phyloP scores from a whole-genome alignment of 1,139 yeast species.

The Lodderomyces jiufengensis region DNA sequence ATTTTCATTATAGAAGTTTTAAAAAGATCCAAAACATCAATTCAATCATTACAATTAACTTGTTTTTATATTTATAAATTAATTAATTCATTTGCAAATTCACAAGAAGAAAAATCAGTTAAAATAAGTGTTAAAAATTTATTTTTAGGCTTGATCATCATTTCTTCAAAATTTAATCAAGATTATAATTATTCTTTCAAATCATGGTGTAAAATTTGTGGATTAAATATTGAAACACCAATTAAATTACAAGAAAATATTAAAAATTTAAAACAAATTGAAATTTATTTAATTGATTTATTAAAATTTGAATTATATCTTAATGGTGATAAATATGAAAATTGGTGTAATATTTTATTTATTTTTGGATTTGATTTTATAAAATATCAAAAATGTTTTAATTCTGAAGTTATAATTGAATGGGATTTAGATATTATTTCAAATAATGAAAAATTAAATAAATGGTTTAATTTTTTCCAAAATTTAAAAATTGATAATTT shows the following conservation, averaged over 20 bases:
- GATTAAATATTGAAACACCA: conserved; percentile 33
- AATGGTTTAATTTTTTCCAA: conserved; percentile 31
- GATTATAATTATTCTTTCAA: conserved; percentile 67
- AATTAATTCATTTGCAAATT: conserved; percentile 15
- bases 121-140: conserved; percentile 57
- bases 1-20: conserved; percentile 62
- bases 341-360: conserved; percentile 49
- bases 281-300: conserved; percentile 49
- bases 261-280: conserved; percentile 50
- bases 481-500: conserved; percentile 20
- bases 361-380: conserved; percentile 47
- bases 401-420: conserved; percentile 22
- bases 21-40: conserved; percentile 64
- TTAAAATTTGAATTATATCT: conserved; percentile 57
- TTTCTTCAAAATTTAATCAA: conserved; percentile 70
- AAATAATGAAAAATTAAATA: conserved; percentile 19
- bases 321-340: conserved; percentile 46
- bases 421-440: conserved; percentile 26
- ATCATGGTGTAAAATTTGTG: conserved; percentile 78
- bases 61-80: conserved; percentile 59
- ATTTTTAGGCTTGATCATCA: conserved; percentile 61
- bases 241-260: conserved; percentile 17
- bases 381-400: conserved; percentile 29
- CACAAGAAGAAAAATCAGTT: conserved; percentile 4
- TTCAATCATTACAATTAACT: conserved; percentile 62